phyloP scores from a whole-genome alignment of 1,139 yeast species.

The Fermentozyma sake region DNA sequence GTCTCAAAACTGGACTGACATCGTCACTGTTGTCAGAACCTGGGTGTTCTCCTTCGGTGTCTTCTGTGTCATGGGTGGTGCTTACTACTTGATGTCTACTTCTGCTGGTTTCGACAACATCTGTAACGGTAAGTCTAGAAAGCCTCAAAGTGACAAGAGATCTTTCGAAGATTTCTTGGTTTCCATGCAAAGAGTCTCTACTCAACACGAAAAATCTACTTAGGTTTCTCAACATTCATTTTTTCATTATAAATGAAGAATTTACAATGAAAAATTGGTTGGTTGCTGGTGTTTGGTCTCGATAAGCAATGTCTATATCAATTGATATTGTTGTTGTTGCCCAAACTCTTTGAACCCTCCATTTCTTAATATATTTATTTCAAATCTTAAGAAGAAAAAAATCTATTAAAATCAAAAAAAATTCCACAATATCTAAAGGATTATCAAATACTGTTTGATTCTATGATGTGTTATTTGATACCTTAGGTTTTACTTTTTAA shows the following conservation, averaged over 20 bases:
- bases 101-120: slow-evolving; percentile 86
- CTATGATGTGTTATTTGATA: too few species aligned
- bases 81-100: slow-evolving; percentile 87
- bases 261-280: slow-evolving; percentile 5
- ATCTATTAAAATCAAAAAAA: too few species aligned
- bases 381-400: too few species aligned
- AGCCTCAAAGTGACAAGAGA: slow-evolving; percentile 66
- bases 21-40: slow-evolving; percentile 88
- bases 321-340: slow-evolving; percentile 3
- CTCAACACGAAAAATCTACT: slow-evolving; percentile 85
- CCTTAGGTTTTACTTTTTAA: too few species aligned
- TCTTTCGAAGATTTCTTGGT: slow-evolving; percentile 92
- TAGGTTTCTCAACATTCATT: slow-evolving; percentile 15
- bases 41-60: slow-evolving; percentile 96
- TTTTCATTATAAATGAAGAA: neutral
- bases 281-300: slow-evolving; percentile 8
- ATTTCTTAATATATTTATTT: too few species aligned
- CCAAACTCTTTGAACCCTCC: too few species aligned
- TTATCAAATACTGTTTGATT: too few species aligned
- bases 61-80: slow-evolving; percentile 95
- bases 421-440: too few species aligned
- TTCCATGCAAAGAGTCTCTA: slow-evolving; percentile 97
- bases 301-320: slow-evolving; percentile 6
- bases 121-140: slow-evolving; percentile 84
- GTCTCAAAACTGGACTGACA: slow-evolving; percentile 97